Evolutionary conservation across 1,139 yeast genomes (phyloP), one percentile per base, ranked within the genome.

Genomic region (Blastobotrys indianensis): DNA sequence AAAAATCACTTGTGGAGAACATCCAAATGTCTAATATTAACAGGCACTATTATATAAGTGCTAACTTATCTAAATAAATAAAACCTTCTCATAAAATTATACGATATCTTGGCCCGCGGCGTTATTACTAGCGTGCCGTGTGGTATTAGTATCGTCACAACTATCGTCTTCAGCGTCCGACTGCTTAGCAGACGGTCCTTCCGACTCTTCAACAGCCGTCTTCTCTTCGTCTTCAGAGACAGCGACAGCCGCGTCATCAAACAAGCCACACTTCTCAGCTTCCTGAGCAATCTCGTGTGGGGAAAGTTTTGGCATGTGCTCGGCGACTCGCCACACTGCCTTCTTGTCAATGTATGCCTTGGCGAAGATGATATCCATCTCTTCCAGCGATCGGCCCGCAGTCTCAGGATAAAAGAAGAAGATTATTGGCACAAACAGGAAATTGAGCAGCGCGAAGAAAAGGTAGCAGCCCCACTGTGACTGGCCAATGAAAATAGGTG

Each of bases 381-480:
- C 83, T 61, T 79, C 85, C 59, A 80, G 68, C 28, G 81, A 67
- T 57, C 82, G 71, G 49, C 79, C 79, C 10, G 81, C 76, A 30
- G 84, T 79, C 66, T 80, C 85, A 32, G 85, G 85, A 59, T 75
- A 79, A 66, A 75, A 82, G 72, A 84, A 76, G 70, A 66, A 81
- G 47, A 82, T 82, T 56, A 71, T 54, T 32, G 86, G 85, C 37
- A 80, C 67, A 68, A 79, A 85, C 83, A 86, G 81, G 41, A 68
- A 63, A 56, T 78, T 78, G 46, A 76, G 63, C 8, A 56, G 59
- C 12, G 70, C 65, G 53, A 67, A 71, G 46, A 71, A 67, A 16
- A 69, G 58, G 64, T 75, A 76, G 42, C 75, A 72, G 50, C 74
- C 73, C 64, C 73, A 68, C 13, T 67, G 62, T 34, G 76, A 70